Base-by-base conservation (phyloP, 805 yeast genomes). In the Candida sanyiensis region DNA sequence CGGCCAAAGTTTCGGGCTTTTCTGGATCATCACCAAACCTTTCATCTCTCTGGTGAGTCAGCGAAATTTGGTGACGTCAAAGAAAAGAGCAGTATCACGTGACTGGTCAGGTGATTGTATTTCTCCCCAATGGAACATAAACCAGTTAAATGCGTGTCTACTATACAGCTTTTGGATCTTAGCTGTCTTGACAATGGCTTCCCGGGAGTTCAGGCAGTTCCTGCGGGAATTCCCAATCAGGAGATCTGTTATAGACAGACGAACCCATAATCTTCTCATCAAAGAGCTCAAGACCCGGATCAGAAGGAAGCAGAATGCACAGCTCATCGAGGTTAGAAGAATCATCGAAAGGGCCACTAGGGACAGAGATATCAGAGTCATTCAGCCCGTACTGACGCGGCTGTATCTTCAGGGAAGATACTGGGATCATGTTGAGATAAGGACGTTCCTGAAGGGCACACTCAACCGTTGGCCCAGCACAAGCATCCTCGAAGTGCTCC, bases 391-490 rank as follows among this genome's bases (percentile, higher is more conserved):
- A 1, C 27, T 53, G 7, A 27, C 34, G 20, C 34, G 52, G 12
- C 47, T 48, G 38, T 50, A 53, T 28, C 36, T 48, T 1, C 39
- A 41, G 12, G 55, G 48, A 5, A 33, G 37, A 16, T 52, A 48
- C 26, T 26, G 48, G 22, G 51, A 50, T 21, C 49, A 51, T 24
- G 45, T 44, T 16, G 33, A 17, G 5, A 45, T 53, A 3, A 28
- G 52, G 7, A 46, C 38, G 22, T 53, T 53, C 31, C 39, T 53
- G 6, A 45, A 43, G 23, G 48, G 46, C 3, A 37, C 49, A 9
- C 35, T 52, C 12, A 39, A 42, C 2, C 33, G 36, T 15, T 52
- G 58, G 58, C 58, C 56, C 1, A n/a, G 30, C 22, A 52, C 51
- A 26, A 36, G 39, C n/a, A 28, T 44, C 3, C 12, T 43, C 7